Evolutionary conservation across 1,139 yeast species (phyloP), one percentile per base, ranked within the genome.

Genomic region (Trichomonascaceae sp.): DNA sequence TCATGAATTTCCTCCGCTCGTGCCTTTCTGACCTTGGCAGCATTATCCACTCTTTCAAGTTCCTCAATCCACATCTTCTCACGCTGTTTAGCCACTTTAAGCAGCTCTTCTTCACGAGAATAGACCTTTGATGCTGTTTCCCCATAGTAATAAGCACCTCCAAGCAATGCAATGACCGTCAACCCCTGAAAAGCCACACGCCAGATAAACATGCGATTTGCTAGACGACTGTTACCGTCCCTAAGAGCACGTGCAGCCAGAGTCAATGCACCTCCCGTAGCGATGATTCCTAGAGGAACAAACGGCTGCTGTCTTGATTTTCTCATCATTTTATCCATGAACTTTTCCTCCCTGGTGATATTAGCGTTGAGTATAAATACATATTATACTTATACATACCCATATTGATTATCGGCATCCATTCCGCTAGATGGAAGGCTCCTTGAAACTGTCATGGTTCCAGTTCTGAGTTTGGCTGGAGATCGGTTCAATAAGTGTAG

Each of bases 1-100:
- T 56, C 58, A 43, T 53, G 57, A 41, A 60, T 55, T 7, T 58
- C 48, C 44, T 53, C 53, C 7, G 70, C 69, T 18, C 63, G 58
- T n/a, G 56, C 59, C 52, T 60, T 57, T 24, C 69, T 60, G 39
- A 57, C 83, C 68, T 86, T 84, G 55, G 85, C 82, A 56, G 82
- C 84, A 8, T 72, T 78, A 67, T 90, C 96, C 67, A 95, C 80
- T 73, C 96, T 80, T 67, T 90, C 93, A 67, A 90, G 77, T 68
- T 90, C 98, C 66, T 87, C 90, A 60, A 90, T 85, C 98, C 98
- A 90, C 63, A 90, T 69, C 63, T 75, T 77, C 66, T 90, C 96
- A 74, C 98, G 83, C 65, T 81, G 73, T 68, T 85, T 86, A 45
- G 98, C 96, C 77, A 87, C 85, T 62, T 83, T 87, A 59, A 82